Evolutionary conservation across 768 basidiomycete genomes (phyloP).

Genomic region (Mycena chlorophos): DNA sequence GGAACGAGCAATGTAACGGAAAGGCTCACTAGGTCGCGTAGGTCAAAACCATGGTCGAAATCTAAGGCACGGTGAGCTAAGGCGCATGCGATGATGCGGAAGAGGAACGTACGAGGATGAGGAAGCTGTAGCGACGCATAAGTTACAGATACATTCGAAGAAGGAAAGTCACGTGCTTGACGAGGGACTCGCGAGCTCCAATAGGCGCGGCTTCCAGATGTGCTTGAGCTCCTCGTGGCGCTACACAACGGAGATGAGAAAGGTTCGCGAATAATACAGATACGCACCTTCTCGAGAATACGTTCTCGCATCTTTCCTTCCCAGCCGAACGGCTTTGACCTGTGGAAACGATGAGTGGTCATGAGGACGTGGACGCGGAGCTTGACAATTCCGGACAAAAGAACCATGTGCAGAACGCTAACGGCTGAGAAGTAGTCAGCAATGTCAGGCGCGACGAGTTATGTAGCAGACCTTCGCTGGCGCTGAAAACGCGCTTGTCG

Average conservation of each 20-base stretch:
- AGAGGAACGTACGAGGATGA: slow-evolving; percentile 20
- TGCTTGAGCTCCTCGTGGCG: slow-evolving; percentile 48
- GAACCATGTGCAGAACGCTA: slow-evolving; percentile 64
- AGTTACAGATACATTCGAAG: background rate
- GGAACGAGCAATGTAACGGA: slow-evolving; percentile 28
- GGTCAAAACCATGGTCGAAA: slow-evolving; percentile 50
- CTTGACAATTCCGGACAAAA: slow-evolving; percentile 27
- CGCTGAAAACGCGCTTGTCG: slow-evolving; percentile 58
- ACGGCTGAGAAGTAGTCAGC: slow-evolving; percentile 38
- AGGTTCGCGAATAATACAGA: slow-evolving; percentile 32
- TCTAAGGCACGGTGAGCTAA: slow-evolving; percentile 25
- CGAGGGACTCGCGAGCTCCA: slow-evolving; percentile 37
- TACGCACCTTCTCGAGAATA: slow-evolving; percentile 44
- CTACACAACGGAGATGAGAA: background rate
- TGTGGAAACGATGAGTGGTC: background rate
- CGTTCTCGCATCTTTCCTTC: slow-evolving; percentile 56
- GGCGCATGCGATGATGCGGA: background rate
- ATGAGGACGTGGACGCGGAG: too few relatives aligned
- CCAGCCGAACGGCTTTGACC: slow-evolving; percentile 56
- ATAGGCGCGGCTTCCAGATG: slow-evolving; percentile 41
- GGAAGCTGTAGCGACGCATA: slow-evolving; percentile 42
- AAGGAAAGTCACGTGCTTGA: slow-evolving; percentile 33
- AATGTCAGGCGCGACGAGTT: slow-evolving; percentile 29
- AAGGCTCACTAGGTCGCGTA: slow-evolving; percentile 38
- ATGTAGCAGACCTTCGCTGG: slow-evolving; percentile 63